Evolutionary conservation across 140 eudicot species (phyloP), one percentile per base, ranked within the genome.

Genomic region (Oenanthe javanica): DNA sequence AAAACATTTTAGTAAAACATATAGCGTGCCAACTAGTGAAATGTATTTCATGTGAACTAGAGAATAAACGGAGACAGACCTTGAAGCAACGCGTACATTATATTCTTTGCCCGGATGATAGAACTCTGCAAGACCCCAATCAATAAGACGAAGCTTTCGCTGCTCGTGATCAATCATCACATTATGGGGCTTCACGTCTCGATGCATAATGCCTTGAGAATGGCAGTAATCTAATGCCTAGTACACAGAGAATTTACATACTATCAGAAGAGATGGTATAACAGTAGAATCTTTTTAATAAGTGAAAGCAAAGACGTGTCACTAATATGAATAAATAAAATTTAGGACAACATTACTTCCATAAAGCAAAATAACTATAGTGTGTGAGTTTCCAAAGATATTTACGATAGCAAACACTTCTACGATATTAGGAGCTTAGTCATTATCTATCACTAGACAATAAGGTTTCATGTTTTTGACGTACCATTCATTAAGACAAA

Each of bases 91-190:
- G 79, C 97, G 97, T 38, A 92, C 97, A 78, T 92, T 92, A 27
- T 92, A 92, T 78, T 92, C 97, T 84, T 92, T 87, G 13, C 96
- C 97, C 45, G 94, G 97, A 81, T 91, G 97, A 82, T 91, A 91
- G 81, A 91, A 91, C 78, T 91, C 97, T 31, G 97, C 97, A 51
- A 91, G 97, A 3, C 97, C 97, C 97, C 97, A 91, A 77, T 91
- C 97, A 50, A 91, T 91, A 25, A 90, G 91, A 45, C 93, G 96
- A 78, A 92, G 96, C 85, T 90, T 90, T 63, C 96, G 90, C 82
- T 88, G 87, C 85, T 92, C 97, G 72, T 92, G 97, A 86, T 92
- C 97, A 55, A 92, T 92, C 97, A 92, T 92, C 81, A 92, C 97
- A 83, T 92, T 92, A 79, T 92, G 97, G 72, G 97, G 97, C 82